Percentiles rank a stretch among this genome's conserved stretches.
These are phyloP conservation scores for Aspergillus sclerotioniger DNA, from an alignment of 495 filamentous ascomycete genomes.

Conservation along the genomic window DNA sequence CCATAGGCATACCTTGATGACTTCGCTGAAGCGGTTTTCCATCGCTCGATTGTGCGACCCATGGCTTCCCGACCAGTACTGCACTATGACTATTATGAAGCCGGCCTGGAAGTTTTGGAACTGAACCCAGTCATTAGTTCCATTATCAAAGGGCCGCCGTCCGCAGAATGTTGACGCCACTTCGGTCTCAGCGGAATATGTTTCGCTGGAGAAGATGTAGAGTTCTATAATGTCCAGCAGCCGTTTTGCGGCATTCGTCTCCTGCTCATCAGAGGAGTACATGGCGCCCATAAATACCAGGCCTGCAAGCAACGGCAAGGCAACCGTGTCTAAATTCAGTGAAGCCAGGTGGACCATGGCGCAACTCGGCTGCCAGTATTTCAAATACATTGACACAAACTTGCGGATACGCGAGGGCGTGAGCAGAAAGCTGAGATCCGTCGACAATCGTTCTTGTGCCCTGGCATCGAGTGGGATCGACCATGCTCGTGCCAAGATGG, in stretches of 20 bases:
- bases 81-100: conserved; percentile 39
- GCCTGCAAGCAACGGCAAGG: conserved; percentile 37
- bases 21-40: conserved; percentile 45
- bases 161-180: conserved; percentile 32
- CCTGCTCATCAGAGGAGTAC: conserved; percentile 43
- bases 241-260: conserved; percentile 37
- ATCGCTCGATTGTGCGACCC: conserved; percentile 41
- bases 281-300: conserved; percentile 49
- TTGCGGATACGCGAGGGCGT: conserved; percentile 44
- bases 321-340: conserved; percentile 37
- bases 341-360: conserved; percentile 40
- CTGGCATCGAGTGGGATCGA: conserved; percentile 37
- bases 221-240: conserved; percentile 49
- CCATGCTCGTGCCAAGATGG: conserved; percentile 37
- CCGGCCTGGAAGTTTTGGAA: conserved; percentile 48
- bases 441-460: conserved; percentile 40
- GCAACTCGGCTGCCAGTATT: conserved; percentile 48
- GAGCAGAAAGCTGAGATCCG: conserved; percentile 38
- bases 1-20: conserved; percentile 33
- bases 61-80: conserved; percentile 48
- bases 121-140: conserved; percentile 33
- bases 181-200: conserved; percentile 43
- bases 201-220: conserved; percentile 42
- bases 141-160: conserved; percentile 18
- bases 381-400: conserved; percentile 41